Conservation (phyloP, 2,329 filamentous ascomycete genomes). For the Aspergillus calidoustus region DNA sequence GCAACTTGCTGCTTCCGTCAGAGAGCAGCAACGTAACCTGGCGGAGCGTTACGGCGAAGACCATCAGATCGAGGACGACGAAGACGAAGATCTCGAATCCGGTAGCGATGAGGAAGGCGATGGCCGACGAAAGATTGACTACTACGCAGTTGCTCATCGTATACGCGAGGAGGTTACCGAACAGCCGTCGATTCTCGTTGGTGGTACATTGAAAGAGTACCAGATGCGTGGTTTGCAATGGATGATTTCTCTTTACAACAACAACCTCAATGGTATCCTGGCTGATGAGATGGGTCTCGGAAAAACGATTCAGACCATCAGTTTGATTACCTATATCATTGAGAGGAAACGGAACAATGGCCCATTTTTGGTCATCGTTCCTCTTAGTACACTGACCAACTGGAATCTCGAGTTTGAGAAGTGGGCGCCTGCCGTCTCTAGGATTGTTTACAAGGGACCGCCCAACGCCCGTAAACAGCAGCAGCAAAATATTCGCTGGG, state of each 20-base stretch:
- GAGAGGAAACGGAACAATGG: conserved; percentile 91
- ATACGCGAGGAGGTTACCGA: conserved; percentile 87
- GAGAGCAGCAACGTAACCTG: conserved; percentile 85
- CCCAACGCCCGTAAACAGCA: conserved; percentile 86
- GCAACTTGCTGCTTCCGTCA: conserved; percentile 92
- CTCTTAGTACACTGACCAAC: conserved; percentile 94
- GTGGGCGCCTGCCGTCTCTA: conserved; percentile 86
- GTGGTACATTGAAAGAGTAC: conserved; percentile 94
- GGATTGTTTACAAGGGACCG: conserved; percentile 96
- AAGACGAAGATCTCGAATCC: conserved; percentile 69
- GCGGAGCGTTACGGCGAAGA: conserved; percentile 77
- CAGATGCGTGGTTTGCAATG: conserved; percentile 98
- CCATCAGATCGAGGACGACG: conserved; percentile 56
- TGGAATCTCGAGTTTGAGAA: conserved; percentile 99
- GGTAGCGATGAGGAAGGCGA: conserved; percentile 67
- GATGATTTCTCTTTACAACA: conserved; percentile 99
- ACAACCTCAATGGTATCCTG: conserved; percentile 98
- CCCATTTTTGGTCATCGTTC: conserved; percentile 95
- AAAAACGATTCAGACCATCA: conserved; percentile 99
- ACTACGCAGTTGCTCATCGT: conserved; percentile 97
- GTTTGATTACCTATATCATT: conserved; percentile 94
- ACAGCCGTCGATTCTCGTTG: conserved; percentile 85
- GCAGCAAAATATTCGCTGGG: conserved; percentile 91
- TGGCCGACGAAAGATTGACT: conserved; percentile 81
- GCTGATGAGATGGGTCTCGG: conserved; percentile 99